Evolutionary conservation across 2,329 filamentous ascomycete genomes (phyloP).

Genomic region (Chaetomiaceae sp.): DNA sequence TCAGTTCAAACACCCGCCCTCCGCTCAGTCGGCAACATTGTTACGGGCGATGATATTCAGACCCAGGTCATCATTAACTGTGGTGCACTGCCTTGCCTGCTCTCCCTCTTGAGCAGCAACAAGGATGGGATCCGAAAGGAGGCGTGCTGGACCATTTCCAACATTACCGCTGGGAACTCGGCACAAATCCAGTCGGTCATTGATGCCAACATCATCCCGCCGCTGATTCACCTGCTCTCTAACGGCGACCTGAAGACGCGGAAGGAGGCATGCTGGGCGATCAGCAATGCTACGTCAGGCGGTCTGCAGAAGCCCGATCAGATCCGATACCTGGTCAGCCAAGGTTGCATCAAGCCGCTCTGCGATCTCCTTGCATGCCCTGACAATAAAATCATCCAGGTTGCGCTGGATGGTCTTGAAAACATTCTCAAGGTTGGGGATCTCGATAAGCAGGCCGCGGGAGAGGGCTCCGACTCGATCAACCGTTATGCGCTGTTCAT

Average conservation of each 20-base stretch:
- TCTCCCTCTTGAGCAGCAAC: slow-evolving; percentile 89
- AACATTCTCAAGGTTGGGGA: slow-evolving; percentile 99
- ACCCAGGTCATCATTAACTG: slow-evolving; percentile 99
- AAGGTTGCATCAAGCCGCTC: slow-evolving; percentile 95
- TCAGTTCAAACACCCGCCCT: slow-evolving; percentile 97
- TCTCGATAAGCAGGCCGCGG: slow-evolving; percentile 89
- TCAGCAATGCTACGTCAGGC: slow-evolving; percentile 95
- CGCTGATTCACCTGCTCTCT: slow-evolving; percentile 89
- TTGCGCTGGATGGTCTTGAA: slow-evolving; percentile 94
- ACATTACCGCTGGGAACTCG: slow-evolving; percentile 97
- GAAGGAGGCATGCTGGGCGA: slow-evolving; percentile 99
- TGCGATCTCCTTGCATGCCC: slow-evolving; percentile 94
- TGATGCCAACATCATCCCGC: slow-evolving; percentile 94
- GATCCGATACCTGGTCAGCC: slow-evolving; percentile 88
- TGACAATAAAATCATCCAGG: slow-evolving; percentile 99
- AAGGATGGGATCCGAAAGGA: slow-evolving; percentile 99
- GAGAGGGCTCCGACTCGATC: slow-evolving; percentile 70
- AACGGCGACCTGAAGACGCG: slow-evolving; percentile 98
- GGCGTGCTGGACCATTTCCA: slow-evolving; percentile 99
- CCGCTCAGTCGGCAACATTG: slow-evolving; percentile 96
- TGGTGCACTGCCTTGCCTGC: slow-evolving; percentile 83
- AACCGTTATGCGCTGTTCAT: slow-evolving; percentile 98
- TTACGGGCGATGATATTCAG: slow-evolving; percentile 96
- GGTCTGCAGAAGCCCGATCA: slow-evolving; percentile 98
- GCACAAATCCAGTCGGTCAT: slow-evolving; percentile 96